These are phyloP conservation scores for Geotrichum ghanense DNA, from an alignment of 805 yeast genomes.

Conservation along the genomic window DNA sequence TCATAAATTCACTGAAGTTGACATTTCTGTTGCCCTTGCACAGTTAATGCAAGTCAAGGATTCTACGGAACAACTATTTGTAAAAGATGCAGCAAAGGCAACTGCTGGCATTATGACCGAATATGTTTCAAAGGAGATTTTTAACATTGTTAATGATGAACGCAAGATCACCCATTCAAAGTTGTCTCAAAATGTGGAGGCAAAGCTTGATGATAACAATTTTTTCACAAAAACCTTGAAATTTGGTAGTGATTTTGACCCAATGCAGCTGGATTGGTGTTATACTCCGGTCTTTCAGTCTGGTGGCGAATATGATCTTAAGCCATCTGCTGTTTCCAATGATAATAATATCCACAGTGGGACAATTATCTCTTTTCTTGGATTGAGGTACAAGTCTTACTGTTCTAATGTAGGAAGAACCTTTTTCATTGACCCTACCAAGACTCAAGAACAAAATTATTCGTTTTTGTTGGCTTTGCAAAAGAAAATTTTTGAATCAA, in stretches of 20 bases:
- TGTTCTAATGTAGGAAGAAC: constrained; percentile 84
- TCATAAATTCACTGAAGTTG: constrained; percentile 34
- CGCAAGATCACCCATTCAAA: constrained; percentile 59
- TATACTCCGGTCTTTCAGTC: constrained; percentile 85
- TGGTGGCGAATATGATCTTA: constrained; percentile 74
- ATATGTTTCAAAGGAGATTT: constrained; percentile 78
- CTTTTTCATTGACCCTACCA: constrained; percentile 79
- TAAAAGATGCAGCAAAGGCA: constrained; percentile 64
- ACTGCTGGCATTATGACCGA: constrained; percentile 65
- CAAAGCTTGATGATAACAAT: constrained; percentile 67
- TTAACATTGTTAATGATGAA: constrained; percentile 78
- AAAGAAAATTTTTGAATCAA: constrained; percentile 43
- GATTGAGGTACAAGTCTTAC: constrained; percentile 77
- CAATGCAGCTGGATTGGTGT: constrained; percentile 80
- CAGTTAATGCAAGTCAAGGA: constrained; percentile 65
- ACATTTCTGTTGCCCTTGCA: constrained; percentile 43
- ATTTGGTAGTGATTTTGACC: constrained; percentile 58
- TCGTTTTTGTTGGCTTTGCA: constrained; percentile 66
- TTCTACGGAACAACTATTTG: constrained; percentile 54
- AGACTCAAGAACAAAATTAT: constrained; percentile 67
- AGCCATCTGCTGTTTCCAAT: constrained; percentile 70
- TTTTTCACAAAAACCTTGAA: constrained; percentile 51
- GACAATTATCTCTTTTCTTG: constrained; percentile 72
- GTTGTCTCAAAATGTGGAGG: constrained; percentile 66
- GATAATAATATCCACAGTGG: constrained; percentile 58